Evolutionary conservation across 2,329 filamentous ascomycete species (phyloP).

Genomic region (Apiospora rasikravindrae): DNA sequence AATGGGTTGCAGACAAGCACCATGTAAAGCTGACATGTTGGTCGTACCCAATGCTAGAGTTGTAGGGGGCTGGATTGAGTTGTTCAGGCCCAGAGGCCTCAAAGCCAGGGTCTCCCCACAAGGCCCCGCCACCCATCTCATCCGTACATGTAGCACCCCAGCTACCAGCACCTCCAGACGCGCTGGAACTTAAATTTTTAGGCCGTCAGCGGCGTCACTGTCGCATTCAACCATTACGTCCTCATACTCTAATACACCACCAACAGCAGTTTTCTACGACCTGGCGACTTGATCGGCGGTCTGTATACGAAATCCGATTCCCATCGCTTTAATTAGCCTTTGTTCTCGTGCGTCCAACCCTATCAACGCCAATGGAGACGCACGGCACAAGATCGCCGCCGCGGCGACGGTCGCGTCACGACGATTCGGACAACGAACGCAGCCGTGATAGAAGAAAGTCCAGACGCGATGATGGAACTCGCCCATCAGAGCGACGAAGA

Average conservation of each 20-base stretch:
- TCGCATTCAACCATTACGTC: neutral
- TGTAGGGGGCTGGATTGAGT: neutral
- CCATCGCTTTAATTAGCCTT: neutral
- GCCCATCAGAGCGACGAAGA: neutral
- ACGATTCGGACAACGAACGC: conserved; percentile 13
- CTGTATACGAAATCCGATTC: neutral
- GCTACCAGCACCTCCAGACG: neutral
- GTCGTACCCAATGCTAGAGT: neutral
- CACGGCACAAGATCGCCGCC: conserved; percentile 15
- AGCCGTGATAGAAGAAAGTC: conserved; percentile 11
- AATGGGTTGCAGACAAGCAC: too few relatives aligned
- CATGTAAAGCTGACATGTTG: neutral
- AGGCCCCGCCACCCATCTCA: neutral
- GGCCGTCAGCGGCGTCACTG: neutral
- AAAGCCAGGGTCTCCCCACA: neutral
- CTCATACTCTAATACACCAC: neutral
- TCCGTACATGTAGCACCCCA: neutral
- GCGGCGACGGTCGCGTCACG: conserved; percentile 20
- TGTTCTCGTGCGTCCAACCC: neutral
- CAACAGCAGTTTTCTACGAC: neutral
- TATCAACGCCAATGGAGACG: conserved; percentile 19
- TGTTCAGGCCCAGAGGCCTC: neutral
- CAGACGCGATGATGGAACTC: neutral
- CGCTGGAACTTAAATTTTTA: conserved; percentile 1
- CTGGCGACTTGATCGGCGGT: neutral